Conservation (phyloP, 106 monocot genomes). For the Amphibolis antarctica region DNA sequence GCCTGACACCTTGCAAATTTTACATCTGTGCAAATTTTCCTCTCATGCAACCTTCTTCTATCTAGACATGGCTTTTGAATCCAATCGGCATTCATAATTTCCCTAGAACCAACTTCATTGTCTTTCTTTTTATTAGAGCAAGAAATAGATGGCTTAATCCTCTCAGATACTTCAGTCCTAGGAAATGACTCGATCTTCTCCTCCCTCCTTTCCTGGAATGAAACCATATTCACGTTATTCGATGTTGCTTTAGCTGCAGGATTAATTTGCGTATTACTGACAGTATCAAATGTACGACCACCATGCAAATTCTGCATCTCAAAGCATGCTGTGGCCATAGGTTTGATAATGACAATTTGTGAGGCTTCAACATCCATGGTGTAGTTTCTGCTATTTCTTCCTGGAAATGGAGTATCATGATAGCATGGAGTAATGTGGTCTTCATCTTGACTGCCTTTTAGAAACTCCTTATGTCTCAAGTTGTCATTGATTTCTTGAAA, state of each 20-base stretch:
- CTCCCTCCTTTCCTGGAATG: neutral
- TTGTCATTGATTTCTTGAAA: constrained; percentile 40
- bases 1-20: constrained; percentile 4
- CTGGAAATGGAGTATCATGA: neutral
- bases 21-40: constrained; percentile 4
- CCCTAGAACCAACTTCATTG: constrained; percentile 5
- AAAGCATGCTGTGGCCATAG: constrained; percentile 1
- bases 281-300: neutral
- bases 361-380: constrained; percentile 7
- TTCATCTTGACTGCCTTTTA: constrained; percentile 16
- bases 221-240: neutral
- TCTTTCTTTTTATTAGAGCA: neutral
- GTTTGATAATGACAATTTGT: constrained; percentile 36
- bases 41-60: constrained; percentile 12
- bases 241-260: neutral
- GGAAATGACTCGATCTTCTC: neutral
- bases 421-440: neutral
- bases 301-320: constrained; percentile 4
- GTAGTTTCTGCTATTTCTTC: neutral
- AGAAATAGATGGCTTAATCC: constrained; percentile 2
- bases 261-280: neutral
- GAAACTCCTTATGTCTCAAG: constrained; percentile 35
- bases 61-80: neutral
- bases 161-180: neutral
- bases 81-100: constrained; percentile 2